These are phyloP conservation scores for Microstroma glucosiphilum DNA, from an alignment of 1,284 basidiomycete genomes.

Conservation along the genomic window DNA sequence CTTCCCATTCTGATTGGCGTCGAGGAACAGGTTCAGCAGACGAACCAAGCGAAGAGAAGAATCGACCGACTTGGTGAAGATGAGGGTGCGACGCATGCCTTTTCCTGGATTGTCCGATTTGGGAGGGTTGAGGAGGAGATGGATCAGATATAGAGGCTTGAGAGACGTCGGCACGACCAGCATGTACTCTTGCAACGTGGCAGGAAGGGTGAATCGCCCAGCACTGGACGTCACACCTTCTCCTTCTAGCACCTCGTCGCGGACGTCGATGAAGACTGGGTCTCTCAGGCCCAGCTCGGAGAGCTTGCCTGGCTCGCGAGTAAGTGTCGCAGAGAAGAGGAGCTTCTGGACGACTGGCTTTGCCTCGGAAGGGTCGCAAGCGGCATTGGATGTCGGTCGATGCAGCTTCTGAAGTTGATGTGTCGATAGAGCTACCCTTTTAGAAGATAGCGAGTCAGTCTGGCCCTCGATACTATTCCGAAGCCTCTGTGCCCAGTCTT, in stretches of 20 bases:
- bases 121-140: constrained; percentile 60
- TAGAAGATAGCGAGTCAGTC: not conserved
- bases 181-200: constrained; percentile 59
- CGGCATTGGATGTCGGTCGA: constrained; percentile 1
- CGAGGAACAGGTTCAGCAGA: constrained; percentile 75
- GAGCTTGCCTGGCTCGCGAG: constrained; percentile 85
- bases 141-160: constrained; percentile 84
- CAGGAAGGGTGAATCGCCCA: constrained; percentile 37
- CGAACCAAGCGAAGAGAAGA: constrained; percentile 75
- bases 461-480: constrained; percentile 1
- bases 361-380: constrained; percentile 2
- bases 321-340: constrained; percentile 92
- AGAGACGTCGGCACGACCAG: constrained; percentile 68
- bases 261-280: constrained; percentile 84
- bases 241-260: constrained; percentile 52
- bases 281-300: constrained; percentile 70
- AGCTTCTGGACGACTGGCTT: constrained; percentile 71
- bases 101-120: not conserved
- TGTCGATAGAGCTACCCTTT: constrained; percentile 9
- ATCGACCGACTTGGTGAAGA: constrained; percentile 94
- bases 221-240: constrained; percentile 59
- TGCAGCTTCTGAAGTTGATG: not conserved
- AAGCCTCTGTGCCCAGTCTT: constrained; percentile 64
- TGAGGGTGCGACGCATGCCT: constrained; percentile 65
- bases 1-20: constrained; percentile 54